Evolutionary conservation across 2,329 filamentous ascomycete species (phyloP), one percentile per base, ranked within the genome.

Genomic region (Hyphodiscus sp.): DNA sequence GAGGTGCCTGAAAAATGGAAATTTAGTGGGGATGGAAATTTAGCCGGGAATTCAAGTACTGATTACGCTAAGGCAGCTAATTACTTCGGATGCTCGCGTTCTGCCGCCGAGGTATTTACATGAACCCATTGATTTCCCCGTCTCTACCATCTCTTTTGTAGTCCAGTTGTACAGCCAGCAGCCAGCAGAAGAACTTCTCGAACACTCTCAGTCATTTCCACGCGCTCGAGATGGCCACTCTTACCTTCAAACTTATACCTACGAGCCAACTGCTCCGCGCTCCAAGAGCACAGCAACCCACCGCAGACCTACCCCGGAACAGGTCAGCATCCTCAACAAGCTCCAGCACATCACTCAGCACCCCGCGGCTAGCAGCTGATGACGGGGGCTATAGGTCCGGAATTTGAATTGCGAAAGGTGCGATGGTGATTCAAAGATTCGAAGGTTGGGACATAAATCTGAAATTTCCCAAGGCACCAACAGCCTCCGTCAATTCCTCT

Each of bases 161-260:
- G 53, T 51, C 29, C 49, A 44, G 48, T 57, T 53, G n/a, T 50
- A 45, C 29, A 59, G 41, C 53, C 19, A 62, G 42, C 44, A 58
- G 42, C 43, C 23, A 56, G 52, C 49, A 45, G 48, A n/a, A 58
- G 47, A 54, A 56, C 46, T 58, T 55, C 41, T 58, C 20, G n/a
- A 58, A 44, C 58, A 58, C 53, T 59, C 26, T 29, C 18, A 58
- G 55, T 52, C 29, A 54, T 61, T 60, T 56, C 47, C 29, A 59
- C 45, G 26, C 29, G 47, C 53, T 58, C 45, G 10, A 52, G 45
- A 52, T 48, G 20, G 46, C 50, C 45, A 33, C 45, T 41, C 20
- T 49, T 18, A 29, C n/a, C 26, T 20, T 20, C 18, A 49, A 18
- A 20, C 19, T 8, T 49, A 49, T 41, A 49, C 47, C 20, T 48